Conservation (phyloP, 2,329 filamentous ascomycete species). For the Epicoccum sorghinum region DNA sequence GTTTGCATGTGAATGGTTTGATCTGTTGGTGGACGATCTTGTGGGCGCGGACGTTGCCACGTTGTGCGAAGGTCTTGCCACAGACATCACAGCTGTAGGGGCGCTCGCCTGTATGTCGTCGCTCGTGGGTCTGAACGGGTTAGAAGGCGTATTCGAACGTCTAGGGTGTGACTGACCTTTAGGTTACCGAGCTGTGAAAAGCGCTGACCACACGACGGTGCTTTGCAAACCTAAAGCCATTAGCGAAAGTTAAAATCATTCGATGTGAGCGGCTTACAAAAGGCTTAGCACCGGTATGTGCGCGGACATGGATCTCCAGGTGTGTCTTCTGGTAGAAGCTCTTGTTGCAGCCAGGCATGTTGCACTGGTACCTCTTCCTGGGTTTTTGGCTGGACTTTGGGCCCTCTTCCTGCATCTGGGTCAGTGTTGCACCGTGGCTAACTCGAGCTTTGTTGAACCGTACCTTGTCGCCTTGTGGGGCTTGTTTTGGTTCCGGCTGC, state of each 20-base stretch:
- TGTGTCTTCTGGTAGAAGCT: slow-evolving; percentile 92
- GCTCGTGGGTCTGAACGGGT: slow-evolving; percentile 73
- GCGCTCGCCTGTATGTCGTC: slow-evolving; percentile 84
- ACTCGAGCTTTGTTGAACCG: slow-evolving; percentile 12
- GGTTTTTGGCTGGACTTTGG: slow-evolving; percentile 46
- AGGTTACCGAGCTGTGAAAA: slow-evolving; percentile 93
- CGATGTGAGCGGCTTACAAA: slow-evolving; percentile 67
- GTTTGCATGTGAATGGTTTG: slow-evolving; percentile 80
- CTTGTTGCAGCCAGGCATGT: slow-evolving; percentile 75
- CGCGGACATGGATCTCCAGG: slow-evolving; percentile 84
- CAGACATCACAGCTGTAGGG: slow-evolving; percentile 82
- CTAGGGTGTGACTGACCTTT: slow-evolving; percentile 63
- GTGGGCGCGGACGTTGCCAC: slow-evolving; percentile 84
- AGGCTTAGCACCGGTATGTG: slow-evolving; percentile 88
- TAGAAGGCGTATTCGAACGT: slow-evolving; percentile 5
- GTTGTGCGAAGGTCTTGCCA: slow-evolving; percentile 81
- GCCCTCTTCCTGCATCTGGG: slow-evolving; percentile 23
- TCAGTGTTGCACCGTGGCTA: background rate
- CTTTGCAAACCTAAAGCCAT: slow-evolving; percentile 64
- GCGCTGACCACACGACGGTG: slow-evolving; percentile 73
- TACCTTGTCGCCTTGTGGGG: slow-evolving; percentile 39
- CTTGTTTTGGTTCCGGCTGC: slow-evolving; percentile 49
- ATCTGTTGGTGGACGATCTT: slow-evolving; percentile 77
- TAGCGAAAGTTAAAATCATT: slow-evolving; percentile 5
- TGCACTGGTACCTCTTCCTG: slow-evolving; percentile 75